A percentile compares a stretch with the other conserved stretches of the same genome.
These are phyloP conservation scores for Colletotrichum sp. DNA, from an alignment of 2,329 filamentous ascomycete genomes.

Conservation along the genomic window DNA sequence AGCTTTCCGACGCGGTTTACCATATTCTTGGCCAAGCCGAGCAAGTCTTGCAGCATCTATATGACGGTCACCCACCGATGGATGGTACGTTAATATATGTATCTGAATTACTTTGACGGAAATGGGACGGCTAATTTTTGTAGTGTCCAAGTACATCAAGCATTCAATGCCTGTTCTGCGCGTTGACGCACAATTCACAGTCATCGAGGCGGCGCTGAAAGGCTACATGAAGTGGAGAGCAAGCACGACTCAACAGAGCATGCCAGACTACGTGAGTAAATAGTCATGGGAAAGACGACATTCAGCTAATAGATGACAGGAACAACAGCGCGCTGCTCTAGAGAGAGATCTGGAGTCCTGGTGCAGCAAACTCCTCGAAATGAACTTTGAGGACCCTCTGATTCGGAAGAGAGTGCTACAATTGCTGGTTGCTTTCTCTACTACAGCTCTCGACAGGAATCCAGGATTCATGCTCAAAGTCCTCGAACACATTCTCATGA, in stretches of 20 bases:
- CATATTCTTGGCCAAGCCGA: conserved; percentile 87
- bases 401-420: conserved; percentile 84
- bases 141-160: conserved; percentile 67
- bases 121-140: neutral
- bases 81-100: conserved; percentile 53
- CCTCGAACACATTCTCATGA: conserved; percentile 88
- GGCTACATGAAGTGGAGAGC: conserved; percentile 82
- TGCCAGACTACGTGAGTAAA: conserved; percentile 17
- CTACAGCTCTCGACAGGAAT: conserved; percentile 77
- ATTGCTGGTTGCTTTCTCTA: conserved; percentile 84
- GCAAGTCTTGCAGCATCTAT: conserved; percentile 74
- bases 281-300: neutral
- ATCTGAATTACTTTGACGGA: neutral
- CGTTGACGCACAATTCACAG: conserved; percentile 87
- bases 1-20: conserved; percentile 82
- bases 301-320: conserved; percentile 23
- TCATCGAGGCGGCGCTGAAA: conserved; percentile 87
- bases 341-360: conserved; percentile 72
- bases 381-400: conserved; percentile 81
- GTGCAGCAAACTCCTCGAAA: conserved; percentile 73
- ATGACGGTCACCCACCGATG: conserved; percentile 72
- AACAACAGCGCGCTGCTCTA: conserved; percentile 60
- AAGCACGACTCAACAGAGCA: conserved; percentile 21
- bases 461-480: conserved; percentile 85
- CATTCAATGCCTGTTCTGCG: conserved; percentile 75